Conservation (phyloP, 148 eudicot species). For the Persicaria tinctoria region DNA sequence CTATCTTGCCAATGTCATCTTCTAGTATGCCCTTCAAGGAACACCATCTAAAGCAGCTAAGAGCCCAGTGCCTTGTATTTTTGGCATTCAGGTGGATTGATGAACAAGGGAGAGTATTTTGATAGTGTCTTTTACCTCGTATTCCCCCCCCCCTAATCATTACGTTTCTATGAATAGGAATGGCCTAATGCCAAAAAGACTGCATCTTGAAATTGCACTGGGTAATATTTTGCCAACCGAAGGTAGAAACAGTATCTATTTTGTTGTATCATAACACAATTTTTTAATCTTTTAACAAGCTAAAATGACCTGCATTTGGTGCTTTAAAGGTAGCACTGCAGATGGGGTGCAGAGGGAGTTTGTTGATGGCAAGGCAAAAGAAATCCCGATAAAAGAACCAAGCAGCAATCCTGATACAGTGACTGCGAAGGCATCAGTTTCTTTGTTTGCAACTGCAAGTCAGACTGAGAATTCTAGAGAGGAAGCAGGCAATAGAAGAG, state of each 20-base stretch:
- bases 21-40: slow-evolving; percentile 80
- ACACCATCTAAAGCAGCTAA: slow-evolving; percentile 83
- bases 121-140: background rate
- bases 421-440: slow-evolving; percentile 21
- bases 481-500: slow-evolving; percentile 30
- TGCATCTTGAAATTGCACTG: slow-evolving; percentile 91
- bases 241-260: slow-evolving; percentile 28
- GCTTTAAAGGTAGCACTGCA: slow-evolving; percentile 21
- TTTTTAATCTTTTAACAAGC: too few species aligned
- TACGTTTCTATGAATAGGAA: slow-evolving; percentile 41
- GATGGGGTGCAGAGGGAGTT: slow-evolving; percentile 61
- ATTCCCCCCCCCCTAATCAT: slow-evolving; percentile 5
- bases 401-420: slow-evolving; percentile 20
- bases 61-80: slow-evolving; percentile 95
- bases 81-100: slow-evolving; percentile 70
- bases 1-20: slow-evolving; percentile 29
- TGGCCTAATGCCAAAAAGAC: slow-evolving; percentile 69
- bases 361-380: slow-evolving; percentile 50
- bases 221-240: slow-evolving; percentile 55
- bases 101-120: background rate
- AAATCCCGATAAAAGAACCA: slow-evolving; percentile 33
- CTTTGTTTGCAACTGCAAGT: slow-evolving; percentile 23
- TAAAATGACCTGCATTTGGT: slow-evolving; percentile 5
- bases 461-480: slow-evolving; percentile 12
- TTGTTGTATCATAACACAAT: background rate